Evolutionary conservation across 148 eudicot species (phyloP).

Genomic region (Rhododendron williamsianum): DNA sequence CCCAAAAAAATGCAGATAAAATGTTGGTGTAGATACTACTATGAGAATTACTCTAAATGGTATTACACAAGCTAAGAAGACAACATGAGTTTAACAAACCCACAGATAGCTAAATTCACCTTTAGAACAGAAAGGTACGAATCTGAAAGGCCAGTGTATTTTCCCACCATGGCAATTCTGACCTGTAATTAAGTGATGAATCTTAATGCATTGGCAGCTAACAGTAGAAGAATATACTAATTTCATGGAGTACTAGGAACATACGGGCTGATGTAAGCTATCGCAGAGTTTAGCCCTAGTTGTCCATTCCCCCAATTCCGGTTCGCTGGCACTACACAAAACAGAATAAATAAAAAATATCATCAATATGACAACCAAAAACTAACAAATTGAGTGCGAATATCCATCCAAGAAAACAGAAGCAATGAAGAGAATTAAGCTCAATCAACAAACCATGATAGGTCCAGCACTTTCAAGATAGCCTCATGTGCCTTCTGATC

Average conservation of each 20-base stretch:
- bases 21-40: background rate
- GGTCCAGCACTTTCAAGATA: slow-evolving; percentile 74
- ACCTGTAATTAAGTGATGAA: slow-evolving; percentile 41
- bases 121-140: slow-evolving; percentile 89
- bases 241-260: slow-evolving; percentile 17
- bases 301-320: slow-evolving; percentile 78
- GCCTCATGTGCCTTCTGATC: slow-evolving; percentile 95
- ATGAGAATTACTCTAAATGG: background rate
- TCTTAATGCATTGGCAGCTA: background rate
- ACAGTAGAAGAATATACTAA: background rate
- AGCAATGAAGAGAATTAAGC: slow-evolving; percentile 5
- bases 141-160: slow-evolving; percentile 95
- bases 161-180: slow-evolving; percentile 97
- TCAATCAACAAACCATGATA: slow-evolving; percentile 51
- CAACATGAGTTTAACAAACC: background rate
- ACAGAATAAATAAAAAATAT: background rate
- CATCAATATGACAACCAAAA: background rate
- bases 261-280: slow-evolving; percentile 59
- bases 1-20: background rate
- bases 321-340: slow-evolving; percentile 44
- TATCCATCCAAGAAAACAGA: background rate
- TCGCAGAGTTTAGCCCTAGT: slow-evolving; percentile 63
- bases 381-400: background rate
- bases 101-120: slow-evolving; percentile 29
- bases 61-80: background rate